Percentiles rank a stretch among this genome's conserved stretches.
Evolutionary conservation across 305 asterid species (phyloP).

Genomic region (Rubia peregrina): DNA sequence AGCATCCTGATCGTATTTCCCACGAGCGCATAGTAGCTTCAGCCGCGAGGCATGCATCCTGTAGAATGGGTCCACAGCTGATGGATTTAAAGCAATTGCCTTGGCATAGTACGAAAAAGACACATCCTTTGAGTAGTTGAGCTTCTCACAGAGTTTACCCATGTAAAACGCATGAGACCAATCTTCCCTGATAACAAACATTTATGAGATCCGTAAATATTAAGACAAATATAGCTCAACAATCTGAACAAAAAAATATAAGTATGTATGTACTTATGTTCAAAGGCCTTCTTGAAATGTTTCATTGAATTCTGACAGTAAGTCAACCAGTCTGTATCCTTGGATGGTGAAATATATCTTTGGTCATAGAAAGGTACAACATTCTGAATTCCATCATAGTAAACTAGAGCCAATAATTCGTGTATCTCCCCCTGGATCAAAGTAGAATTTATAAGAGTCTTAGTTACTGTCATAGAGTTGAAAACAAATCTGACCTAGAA

Average conservation of each 20-base stretch:
- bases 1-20: slow-evolving; percentile 62
- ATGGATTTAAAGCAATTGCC: slow-evolving; percentile 84
- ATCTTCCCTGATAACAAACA: slow-evolving; percentile 67
- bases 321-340: slow-evolving; percentile 68
- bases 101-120: slow-evolving; percentile 74
- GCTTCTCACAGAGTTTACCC: slow-evolving; percentile 95
- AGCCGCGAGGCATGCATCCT: slow-evolving; percentile 98
- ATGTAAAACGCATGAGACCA: slow-evolving; percentile 96
- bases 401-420: slow-evolving; percentile 89
- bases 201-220: slow-evolving; percentile 21
- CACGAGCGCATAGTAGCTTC: slow-evolving; percentile 71
- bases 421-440: slow-evolving; percentile 93
- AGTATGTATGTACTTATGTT: slow-evolving; percentile 55
- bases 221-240: slow-evolving; percentile 24
- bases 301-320: slow-evolving; percentile 88
- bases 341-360: slow-evolving; percentile 60
- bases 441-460: slow-evolving; percentile 13
- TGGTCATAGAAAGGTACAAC: slow-evolving; percentile 98
- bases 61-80: slow-evolving; percentile 97
- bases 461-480: neutral
- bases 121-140: slow-evolving; percentile 57
- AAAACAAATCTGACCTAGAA: neutral
- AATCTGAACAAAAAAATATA: slow-evolving; percentile 21
- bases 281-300: slow-evolving; percentile 89
- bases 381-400: slow-evolving; percentile 95